Evolutionary conservation across 352 stramenopile species (phyloP).

Genomic region (Pilasporangium apinafurcum): DNA sequence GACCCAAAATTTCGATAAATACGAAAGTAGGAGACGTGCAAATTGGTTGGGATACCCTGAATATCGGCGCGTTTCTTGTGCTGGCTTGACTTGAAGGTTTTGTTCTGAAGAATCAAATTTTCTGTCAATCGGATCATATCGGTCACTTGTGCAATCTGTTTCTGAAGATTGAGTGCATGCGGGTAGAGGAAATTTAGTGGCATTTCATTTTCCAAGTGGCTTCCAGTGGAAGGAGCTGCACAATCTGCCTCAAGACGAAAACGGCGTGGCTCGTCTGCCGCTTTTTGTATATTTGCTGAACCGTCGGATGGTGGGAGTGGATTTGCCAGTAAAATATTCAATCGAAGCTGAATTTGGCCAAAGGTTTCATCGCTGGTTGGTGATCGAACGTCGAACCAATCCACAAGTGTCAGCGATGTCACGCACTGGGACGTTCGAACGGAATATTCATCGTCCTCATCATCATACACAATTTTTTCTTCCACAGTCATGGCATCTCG

Average conservation of each 20-base stretch:
- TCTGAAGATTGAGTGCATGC: constrained; percentile 61
- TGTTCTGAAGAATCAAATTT: constrained; percentile 55
- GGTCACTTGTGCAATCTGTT: constrained; percentile 50
- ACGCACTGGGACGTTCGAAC: constrained; percentile 28
- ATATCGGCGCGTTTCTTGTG: constrained; percentile 80
- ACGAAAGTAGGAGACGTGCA: constrained; percentile 82
- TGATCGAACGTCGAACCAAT: constrained; percentile 76
- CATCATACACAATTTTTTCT: constrained; percentile 38
- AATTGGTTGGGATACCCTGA: constrained; percentile 75
- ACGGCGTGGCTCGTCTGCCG: constrained; percentile 10
- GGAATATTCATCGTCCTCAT: constrained; percentile 10
- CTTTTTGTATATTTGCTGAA: constrained; percentile 15
- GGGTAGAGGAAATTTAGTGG: constrained; percentile 65
- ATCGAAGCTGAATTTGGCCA: constrained; percentile 66
- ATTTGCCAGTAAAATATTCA: constrained; percentile 70
- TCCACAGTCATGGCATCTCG: constrained; percentile 58
- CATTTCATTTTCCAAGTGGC: constrained; percentile 55
- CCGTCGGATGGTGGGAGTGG: constrained; percentile 17
- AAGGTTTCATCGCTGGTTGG: constrained; percentile 46
- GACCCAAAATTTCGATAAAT: constrained; percentile 58
- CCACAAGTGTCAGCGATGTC: constrained; percentile 57
- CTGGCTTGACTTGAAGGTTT: constrained; percentile 81
- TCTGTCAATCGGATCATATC: constrained; percentile 66
- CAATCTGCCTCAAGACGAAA: constrained; percentile 34
- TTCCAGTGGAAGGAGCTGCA: constrained; percentile 23